These are phyloP conservation scores for Alternaria sp. DNA, from an alignment of 2,329 filamentous ascomycete genomes.

Conservation along the genomic window DNA sequence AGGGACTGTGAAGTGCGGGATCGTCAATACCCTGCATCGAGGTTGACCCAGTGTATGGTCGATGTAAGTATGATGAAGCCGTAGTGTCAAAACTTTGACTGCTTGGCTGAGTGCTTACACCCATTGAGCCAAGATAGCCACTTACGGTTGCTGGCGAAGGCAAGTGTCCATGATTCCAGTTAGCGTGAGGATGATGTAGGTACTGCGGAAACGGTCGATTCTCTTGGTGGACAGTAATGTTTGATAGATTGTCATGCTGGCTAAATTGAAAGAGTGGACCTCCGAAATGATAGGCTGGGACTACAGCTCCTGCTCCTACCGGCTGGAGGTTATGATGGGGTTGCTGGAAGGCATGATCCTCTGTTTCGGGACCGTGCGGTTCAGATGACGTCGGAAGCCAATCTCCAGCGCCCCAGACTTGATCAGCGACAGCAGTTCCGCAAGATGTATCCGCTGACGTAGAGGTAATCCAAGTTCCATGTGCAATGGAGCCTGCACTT, in stretches of 20 bases:
- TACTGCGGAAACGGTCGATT: not conserved
- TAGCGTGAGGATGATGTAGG: not conserved
- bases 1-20: not conserved
- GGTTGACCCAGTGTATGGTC: not conserved
- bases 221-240: too few species aligned
- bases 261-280: not conserved
- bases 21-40: not conserved
- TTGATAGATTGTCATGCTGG: not conserved
- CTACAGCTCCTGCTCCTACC: not conserved
- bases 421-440: not conserved
- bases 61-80: constrained; percentile 6
- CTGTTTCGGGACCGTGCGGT: not conserved
- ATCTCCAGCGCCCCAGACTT: not conserved
- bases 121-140: not conserved
- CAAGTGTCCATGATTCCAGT: not conserved
- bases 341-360: not conserved
- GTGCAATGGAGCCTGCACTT: not conserved
- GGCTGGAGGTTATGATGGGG: not conserved
- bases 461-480: not conserved
- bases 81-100: not conserved
- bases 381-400: not conserved
- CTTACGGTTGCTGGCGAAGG: not conserved
- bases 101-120: constrained; percentile 17
- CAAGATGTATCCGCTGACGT: too few species aligned
- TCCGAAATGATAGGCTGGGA: not conserved